Evolutionary conservation across 2,329 filamentous ascomycete species (phyloP), one percentile per base, ranked within the genome.

Genomic region (Fusarium drepaniforme): DNA sequence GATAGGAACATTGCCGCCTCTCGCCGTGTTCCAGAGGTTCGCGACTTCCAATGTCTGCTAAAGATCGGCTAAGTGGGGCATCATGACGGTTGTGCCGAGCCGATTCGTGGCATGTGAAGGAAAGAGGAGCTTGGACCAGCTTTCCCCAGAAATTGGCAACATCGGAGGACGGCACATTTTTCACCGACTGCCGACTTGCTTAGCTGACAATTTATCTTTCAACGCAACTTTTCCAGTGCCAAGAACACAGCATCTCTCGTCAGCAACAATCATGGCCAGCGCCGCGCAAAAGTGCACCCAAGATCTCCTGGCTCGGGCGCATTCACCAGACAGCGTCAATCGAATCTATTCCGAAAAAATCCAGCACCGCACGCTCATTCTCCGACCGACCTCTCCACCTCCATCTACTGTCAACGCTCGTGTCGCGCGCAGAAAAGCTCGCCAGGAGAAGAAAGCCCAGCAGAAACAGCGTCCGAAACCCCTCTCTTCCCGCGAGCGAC

Each of bases 271-370:
- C 40, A 87, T 86, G 85, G 78, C 83, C 6, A 75, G 74, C 40
- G 58, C 79, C 23, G 75, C 74, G 4, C 83, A 85, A 63, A 80
- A 84, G 53, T 80, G 90, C 12, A 91, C 90, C 0, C 88, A 91
- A 74, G 84, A 88, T 9, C 91, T 98, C 61, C 92, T 98, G 64
- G 84, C 89, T 8, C 92, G 94, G 78, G 95, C 94, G 12, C 95
- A 98, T 84, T 93, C 94, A 3, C 92, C 94, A 30, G 89, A 93
- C 74, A 92, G 90, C 67, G 90, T 92, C 65, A 85, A 87, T 38
- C 89, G 91, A 64, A 94, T 98, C 83, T 96, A 93, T 87, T 88
- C 89, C 72, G 94, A 97, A 74, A 95, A 95, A 83, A 91, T 98
- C 81, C 91, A 94, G 78, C 92, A 94, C 80, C 94, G 95, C 57